These are phyloP conservation scores for Leccinum pellstonianum DNA, from an alignment of 768 basidiomycete species.

Conservation along the genomic window DNA sequence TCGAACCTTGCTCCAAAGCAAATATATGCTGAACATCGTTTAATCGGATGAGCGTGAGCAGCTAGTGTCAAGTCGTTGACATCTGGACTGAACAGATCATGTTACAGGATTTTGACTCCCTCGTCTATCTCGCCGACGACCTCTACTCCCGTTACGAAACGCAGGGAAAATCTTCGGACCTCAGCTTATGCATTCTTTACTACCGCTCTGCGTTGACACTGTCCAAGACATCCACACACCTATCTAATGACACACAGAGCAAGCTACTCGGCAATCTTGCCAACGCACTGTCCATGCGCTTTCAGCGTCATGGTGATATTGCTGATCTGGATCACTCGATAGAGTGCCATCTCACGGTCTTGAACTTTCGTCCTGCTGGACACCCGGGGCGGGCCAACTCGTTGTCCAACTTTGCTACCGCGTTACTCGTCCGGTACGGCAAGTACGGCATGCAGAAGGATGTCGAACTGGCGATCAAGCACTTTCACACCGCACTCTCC, in stretches of 20 bases:
- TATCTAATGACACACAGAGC: slow-evolving; percentile 23
- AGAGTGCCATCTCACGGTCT: slow-evolving; percentile 26
- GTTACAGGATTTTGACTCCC: slow-evolving; percentile 22
- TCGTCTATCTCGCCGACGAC: slow-evolving; percentile 25
- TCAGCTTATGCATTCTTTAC: slow-evolving; percentile 27
- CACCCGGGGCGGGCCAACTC: slow-evolving; percentile 26
- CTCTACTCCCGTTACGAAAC: slow-evolving; percentile 27
- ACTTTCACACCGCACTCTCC: slow-evolving; percentile 23
- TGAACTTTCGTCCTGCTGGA: slow-evolving; percentile 27
- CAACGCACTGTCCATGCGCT: slow-evolving; percentile 27
- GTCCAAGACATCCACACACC: slow-evolving; percentile 15
- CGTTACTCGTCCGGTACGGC: slow-evolving; percentile 29
- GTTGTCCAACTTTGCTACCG: slow-evolving; percentile 31
- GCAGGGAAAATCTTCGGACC: slow-evolving; percentile 21
- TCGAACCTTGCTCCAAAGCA: neutral
- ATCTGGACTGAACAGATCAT: neutral
- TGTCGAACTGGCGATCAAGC: slow-evolving; percentile 29
- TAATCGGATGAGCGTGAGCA: slow-evolving; percentile 21
- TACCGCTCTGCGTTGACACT: slow-evolving; percentile 28
- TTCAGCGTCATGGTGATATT: slow-evolving; percentile 25
- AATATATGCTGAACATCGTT: neutral
- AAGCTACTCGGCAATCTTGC: slow-evolving; percentile 31
- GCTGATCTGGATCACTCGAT: slow-evolving; percentile 30
- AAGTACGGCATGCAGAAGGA: slow-evolving; percentile 23
- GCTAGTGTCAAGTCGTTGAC: neutral